These are phyloP conservation scores for Syzygium aqueum DNA, from an alignment of 345 rosid genomes.

Conservation along the genomic window DNA sequence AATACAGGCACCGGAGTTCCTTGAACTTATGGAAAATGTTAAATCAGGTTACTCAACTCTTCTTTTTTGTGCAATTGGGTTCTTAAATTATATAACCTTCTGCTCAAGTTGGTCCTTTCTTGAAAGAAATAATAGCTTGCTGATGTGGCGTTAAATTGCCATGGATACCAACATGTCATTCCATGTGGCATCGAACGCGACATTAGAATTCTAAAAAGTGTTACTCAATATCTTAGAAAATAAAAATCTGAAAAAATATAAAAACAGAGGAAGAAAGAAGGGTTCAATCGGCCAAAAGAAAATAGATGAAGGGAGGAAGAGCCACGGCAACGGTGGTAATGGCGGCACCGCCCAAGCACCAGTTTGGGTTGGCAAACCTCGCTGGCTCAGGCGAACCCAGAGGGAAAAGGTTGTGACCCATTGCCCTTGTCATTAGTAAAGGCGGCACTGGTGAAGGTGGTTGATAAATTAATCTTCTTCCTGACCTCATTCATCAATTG, in stretches of 20 bases:
- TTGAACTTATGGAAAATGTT: neutral
- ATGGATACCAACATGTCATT: neutral
- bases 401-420: neutral
- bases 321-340: neutral
- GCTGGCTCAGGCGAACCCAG: neutral
- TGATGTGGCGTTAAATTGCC: neutral
- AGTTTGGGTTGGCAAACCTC: neutral
- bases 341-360: neutral
- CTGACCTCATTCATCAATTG: neutral
- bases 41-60: neutral
- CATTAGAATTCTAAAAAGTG: neutral
- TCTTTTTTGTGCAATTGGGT: neutral
- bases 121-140: neutral
- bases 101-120: neutral
- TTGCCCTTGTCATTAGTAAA: neutral
- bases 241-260: neutral
- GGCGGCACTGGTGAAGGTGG: neutral
- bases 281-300: neutral
- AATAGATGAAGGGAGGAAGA: neutral
- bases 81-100: neutral
- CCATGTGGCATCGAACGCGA: neutral
- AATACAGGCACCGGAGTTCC: neutral
- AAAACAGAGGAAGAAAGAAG: neutral
- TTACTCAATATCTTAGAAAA: neutral
- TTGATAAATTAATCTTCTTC: neutral